phyloP scores from a whole-genome alignment of 2,329 filamentous ascomycete genomes.

The Chrysoporthe puriensis region DNA sequence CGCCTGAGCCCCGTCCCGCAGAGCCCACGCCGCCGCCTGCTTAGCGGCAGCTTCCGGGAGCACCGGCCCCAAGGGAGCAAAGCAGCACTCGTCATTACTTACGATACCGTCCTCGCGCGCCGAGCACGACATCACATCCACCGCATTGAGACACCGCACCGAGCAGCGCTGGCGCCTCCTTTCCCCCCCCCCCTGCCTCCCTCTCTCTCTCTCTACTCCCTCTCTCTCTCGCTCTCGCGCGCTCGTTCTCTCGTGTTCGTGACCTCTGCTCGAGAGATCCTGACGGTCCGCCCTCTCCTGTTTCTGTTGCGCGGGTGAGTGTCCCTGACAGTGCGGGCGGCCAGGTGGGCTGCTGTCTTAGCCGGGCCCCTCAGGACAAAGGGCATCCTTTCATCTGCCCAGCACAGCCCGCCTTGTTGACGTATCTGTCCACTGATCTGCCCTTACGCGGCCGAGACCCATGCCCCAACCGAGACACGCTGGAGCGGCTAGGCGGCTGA shows the following conservation, averaged over 20 bases:
- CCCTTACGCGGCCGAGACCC: constrained; percentile 27
- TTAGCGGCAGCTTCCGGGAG: not conserved
- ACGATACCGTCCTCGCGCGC: not conserved
- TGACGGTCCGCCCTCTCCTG: not conserved
- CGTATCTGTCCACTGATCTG: constrained; percentile 21
- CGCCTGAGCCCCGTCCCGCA: constrained; percentile 5
- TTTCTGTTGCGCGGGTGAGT: constrained; percentile 18
- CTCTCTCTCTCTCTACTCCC: not conserved
- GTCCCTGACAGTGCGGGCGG: constrained; percentile 9
- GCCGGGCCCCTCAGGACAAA: not conserved
- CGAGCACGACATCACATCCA: constrained; percentile 7
- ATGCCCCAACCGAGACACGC: constrained; percentile 27
- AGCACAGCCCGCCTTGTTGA: constrained; percentile 23
- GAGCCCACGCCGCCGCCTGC: not conserved
- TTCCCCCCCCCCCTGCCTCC: not conserved
- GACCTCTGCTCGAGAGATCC: not conserved
- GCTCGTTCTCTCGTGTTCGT: not conserved
- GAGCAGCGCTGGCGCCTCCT: constrained; percentile 8
- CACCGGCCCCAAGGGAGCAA: not conserved
- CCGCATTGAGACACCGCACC: not conserved
- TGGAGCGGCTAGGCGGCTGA: constrained; percentile 21
- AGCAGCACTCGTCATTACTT: not conserved
- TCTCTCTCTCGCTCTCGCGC: not conserved
- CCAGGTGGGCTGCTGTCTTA: constrained; percentile 1
- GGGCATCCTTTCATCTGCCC: not conserved